These are phyloP conservation scores for Ilex aquifolium DNA, from an alignment of 257 asterid species.

Conservation along the genomic window DNA sequence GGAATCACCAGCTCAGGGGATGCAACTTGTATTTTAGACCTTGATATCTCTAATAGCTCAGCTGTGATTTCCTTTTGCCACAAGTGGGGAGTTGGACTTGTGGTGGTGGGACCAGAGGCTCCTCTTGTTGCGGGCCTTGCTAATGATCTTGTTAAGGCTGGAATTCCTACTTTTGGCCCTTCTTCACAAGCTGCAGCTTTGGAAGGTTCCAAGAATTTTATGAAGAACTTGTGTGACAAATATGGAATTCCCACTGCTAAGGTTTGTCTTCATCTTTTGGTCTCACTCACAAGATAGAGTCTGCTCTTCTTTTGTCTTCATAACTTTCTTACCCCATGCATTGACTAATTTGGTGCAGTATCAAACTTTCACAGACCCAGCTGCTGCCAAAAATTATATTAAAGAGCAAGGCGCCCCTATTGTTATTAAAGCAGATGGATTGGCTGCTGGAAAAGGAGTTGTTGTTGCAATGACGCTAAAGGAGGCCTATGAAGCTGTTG, in stretches of 20 bases:
- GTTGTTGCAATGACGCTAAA: slow-evolving; percentile 72
- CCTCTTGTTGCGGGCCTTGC: slow-evolving; percentile 94
- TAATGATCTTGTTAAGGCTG: slow-evolving; percentile 81
- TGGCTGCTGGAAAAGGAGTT: slow-evolving; percentile 97
- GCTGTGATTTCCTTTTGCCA: slow-evolving; percentile 75
- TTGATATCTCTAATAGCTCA: slow-evolving; percentile 61
- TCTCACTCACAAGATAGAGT: background rate
- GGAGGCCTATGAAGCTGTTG: slow-evolving; percentile 84
- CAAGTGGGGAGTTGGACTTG: slow-evolving; percentile 74
- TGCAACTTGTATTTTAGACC: slow-evolving; percentile 73
- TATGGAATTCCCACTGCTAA: slow-evolving; percentile 90
- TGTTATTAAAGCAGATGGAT: slow-evolving; percentile 89
- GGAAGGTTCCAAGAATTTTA: slow-evolving; percentile 89
- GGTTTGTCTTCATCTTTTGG: slow-evolving; percentile 29
- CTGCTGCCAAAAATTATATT: slow-evolving; percentile 68
- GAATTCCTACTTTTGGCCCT: slow-evolving; percentile 89
- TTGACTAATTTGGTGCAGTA: slow-evolving; percentile 46
- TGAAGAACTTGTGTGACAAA: slow-evolving; percentile 85
- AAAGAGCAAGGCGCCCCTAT: slow-evolving; percentile 76
- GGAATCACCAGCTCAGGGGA: slow-evolving; percentile 82
- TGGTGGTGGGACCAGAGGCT: slow-evolving; percentile 92
- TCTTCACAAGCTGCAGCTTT: slow-evolving; percentile 95
- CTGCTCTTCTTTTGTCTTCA: background rate
- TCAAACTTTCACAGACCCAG: slow-evolving; percentile 59
- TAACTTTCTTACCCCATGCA: background rate